Percentiles rank a stretch among this genome's conserved stretches.
These are phyloP conservation scores for Metrosideros polymorpha DNA, from an alignment of 441 rosid species.

Conservation along the genomic window DNA sequence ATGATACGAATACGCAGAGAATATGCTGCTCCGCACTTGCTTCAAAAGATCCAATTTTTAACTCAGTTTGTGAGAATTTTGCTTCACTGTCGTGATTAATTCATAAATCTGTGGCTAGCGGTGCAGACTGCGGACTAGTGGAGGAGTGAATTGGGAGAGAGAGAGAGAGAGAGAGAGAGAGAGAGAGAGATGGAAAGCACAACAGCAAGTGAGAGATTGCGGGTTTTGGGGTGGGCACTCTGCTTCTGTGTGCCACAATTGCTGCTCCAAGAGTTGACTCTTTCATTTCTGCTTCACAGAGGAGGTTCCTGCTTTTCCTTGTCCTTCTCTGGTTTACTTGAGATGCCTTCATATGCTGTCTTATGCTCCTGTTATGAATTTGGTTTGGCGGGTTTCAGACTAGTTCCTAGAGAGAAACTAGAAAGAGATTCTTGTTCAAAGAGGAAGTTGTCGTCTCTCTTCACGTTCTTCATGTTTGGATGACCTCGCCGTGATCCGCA, in stretches of 20 bases:
- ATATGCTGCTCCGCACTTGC: neutral
- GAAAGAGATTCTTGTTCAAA: neutral
- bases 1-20: neutral
- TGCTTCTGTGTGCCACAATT: conserved; percentile 52
- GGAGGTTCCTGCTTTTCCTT: conserved; percentile 29
- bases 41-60: neutral
- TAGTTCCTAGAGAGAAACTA: neutral
- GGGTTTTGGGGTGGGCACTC: conserved; percentile 54
- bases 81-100: neutral
- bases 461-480: neutral
- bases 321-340: neutral
- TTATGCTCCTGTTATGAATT: neutral
- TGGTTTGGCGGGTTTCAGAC: neutral
- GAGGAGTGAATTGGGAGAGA: neutral
- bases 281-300: conserved; percentile 70
- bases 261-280: conserved; percentile 75
- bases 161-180: too few species aligned
- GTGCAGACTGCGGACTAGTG: neutral
- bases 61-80: neutral
- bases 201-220: conserved; percentile 79
- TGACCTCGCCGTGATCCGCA: neutral
- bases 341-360: neutral
- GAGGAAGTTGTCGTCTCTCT: neutral
- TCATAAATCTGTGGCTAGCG: neutral
- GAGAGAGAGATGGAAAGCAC: conserved; percentile 39